Percentiles rank a stretch among this genome's conserved stretches.
phyloP scores from a whole-genome alignment of 768 basidiomycete genomes.

The Mycena capillaripes region DNA sequence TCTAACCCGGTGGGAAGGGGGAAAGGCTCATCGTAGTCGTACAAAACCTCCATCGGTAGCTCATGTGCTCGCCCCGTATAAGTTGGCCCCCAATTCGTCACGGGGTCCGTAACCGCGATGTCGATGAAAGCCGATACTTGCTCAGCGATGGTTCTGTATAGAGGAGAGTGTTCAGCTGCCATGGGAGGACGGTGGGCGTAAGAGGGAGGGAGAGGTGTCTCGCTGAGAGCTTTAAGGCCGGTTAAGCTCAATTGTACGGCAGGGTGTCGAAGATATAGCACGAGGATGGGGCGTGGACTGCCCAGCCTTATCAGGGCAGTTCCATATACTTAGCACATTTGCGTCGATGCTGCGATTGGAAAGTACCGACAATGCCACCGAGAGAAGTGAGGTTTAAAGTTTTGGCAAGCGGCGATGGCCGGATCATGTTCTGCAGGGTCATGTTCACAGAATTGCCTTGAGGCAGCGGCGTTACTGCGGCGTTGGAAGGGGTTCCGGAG shows the following conservation, averaged over 20 bases:
- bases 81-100: slow-evolving; percentile 8
- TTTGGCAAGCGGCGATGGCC: too few species aligned
- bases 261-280: too few species aligned
- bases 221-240: slow-evolving; percentile 13
- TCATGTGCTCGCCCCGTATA: slow-evolving; percentile 1
- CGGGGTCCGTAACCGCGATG: slow-evolving; percentile 24
- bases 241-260: neutral
- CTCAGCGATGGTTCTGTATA: slow-evolving; percentile 30
- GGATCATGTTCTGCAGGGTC: too few species aligned
- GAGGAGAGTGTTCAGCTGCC: slow-evolving; percentile 26
- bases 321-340: too few species aligned
- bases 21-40: slow-evolving; percentile 23
- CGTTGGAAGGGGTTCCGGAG: too few species aligned
- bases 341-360: too few species aligned
- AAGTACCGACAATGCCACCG: too few species aligned
- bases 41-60: slow-evolving; percentile 20
- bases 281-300: too few species aligned
- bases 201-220: slow-evolving; percentile 9
- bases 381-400: too few species aligned
- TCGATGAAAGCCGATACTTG: slow-evolving; percentile 29
- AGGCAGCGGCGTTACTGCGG: too few species aligned
- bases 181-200: slow-evolving; percentile 17
- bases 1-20: slow-evolving; percentile 26
- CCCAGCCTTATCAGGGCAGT: too few species aligned
- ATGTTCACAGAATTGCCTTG: too few species aligned